Conservation (phyloP, 129 eudicot species). For the Ambrosia artemisiifolia region DNA sequence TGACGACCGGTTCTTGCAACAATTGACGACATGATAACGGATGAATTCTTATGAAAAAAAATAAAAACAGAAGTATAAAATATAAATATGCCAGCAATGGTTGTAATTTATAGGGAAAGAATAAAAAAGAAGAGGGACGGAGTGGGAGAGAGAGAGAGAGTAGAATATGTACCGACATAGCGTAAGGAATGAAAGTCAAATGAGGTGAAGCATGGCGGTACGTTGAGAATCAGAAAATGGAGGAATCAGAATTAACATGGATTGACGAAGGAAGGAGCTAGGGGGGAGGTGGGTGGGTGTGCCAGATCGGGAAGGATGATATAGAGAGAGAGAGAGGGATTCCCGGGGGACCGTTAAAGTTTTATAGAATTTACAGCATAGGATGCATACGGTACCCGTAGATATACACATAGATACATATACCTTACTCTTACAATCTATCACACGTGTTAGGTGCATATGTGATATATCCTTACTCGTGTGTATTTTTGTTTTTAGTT, state of each 20-base stretch:
- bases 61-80: conserved; percentile 4
- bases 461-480: no score
- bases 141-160: neutral
- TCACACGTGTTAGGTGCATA: no score
- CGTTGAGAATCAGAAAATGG: conserved; percentile 10
- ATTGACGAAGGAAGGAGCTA: neutral
- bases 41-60: conserved; percentile 17
- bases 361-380: neutral
- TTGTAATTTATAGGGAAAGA: neutral
- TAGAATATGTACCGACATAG: conserved; percentile 1
- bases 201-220: conserved; percentile 22
- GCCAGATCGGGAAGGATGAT: conserved; percentile 7
- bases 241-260: conserved; percentile 17
- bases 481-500: no score
- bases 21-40: conserved; percentile 44
- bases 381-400: no score
- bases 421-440: no score
- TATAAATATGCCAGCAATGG: neutral
- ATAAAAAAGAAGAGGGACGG: no score
- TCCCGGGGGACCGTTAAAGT: conserved; percentile 22
- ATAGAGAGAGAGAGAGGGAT: conserved; percentile 17
- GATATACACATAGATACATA: no score
- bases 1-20: conserved; percentile 57
- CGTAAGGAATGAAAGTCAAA: conserved; percentile 23
- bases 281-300: neutral